Evolutionary conservation across 345 rosid genomes (phyloP).

Genomic region (Sisymbrium irio): DNA sequence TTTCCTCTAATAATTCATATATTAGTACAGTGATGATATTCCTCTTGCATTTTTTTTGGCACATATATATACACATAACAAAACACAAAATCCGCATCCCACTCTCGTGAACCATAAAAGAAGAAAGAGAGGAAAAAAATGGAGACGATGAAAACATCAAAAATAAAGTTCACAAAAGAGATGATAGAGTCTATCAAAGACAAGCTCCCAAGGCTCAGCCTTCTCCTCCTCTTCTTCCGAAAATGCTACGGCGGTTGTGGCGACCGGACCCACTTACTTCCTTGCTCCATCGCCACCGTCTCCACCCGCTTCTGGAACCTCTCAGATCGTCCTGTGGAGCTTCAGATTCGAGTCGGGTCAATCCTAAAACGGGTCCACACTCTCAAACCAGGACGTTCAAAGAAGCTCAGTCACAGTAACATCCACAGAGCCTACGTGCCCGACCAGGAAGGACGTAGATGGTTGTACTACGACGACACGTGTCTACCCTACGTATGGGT

Average conservation of each 20-base stretch:
- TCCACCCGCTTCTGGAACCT: constrained; percentile 69
- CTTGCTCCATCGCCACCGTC: constrained; percentile 14
- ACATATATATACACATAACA: background rate
- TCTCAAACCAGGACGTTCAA: constrained; percentile 78
- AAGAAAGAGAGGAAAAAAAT: constrained; percentile 8
- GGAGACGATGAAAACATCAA: constrained; percentile 30
- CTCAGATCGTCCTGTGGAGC: constrained; percentile 67
- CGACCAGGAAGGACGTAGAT: constrained; percentile 47
- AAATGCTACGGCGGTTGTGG: constrained; percentile 71
- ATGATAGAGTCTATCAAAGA: constrained; percentile 30
- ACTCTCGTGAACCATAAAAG: constrained; percentile 18
- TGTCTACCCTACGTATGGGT: constrained; percentile 87
- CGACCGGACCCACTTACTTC: constrained; percentile 47
- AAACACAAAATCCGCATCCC: constrained; percentile 8
- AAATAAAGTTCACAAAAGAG: constrained; percentile 44
- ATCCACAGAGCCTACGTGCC: constrained; percentile 60
- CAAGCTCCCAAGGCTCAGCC: constrained; percentile 46
- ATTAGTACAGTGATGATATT: background rate
- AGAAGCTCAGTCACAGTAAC: constrained; percentile 67
- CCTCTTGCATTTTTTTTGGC: constrained; percentile 9
- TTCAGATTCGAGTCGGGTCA: constrained; percentile 82
- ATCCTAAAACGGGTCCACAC: constrained; percentile 74
- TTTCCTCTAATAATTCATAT: background rate
- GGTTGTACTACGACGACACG: constrained; percentile 72
- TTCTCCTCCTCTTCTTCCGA: constrained; percentile 32